Evolutionary conservation across 768 basidiomycete species (phyloP).

Genomic region (Antrodiella citrinella): DNA sequence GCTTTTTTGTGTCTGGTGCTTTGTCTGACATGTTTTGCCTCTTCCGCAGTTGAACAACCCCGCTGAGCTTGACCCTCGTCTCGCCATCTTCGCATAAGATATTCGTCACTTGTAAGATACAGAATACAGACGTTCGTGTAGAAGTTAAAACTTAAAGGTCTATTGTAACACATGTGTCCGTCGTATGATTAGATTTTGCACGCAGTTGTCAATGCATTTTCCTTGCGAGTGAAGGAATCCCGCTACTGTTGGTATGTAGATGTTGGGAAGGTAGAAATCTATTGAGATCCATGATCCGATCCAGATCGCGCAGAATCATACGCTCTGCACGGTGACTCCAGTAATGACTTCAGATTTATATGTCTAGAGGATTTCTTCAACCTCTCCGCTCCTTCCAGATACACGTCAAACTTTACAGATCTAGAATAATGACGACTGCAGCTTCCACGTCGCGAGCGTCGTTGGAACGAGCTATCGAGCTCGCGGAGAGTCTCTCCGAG

Average conservation of each 20-base stretch:
- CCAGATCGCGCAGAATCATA: too few species aligned
- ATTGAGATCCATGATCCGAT: too few species aligned
- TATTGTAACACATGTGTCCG: not conserved
- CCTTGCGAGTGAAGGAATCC: too few species aligned
- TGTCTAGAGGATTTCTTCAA: not conserved
- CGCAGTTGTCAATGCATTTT: not conserved
- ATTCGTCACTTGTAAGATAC: not conserved
- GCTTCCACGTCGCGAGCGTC: not conserved
- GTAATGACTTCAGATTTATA: not conserved
- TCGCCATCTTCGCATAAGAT: slow-evolving; percentile 63
- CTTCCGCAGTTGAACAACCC: slow-evolving; percentile 59
- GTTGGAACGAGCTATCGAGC: slow-evolving; percentile 29
- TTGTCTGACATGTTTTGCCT: slow-evolving; percentile 3
- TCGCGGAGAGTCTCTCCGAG: slow-evolving; percentile 44
- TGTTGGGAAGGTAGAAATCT: too few species aligned
- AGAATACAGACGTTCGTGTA: too few species aligned
- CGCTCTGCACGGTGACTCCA: too few species aligned
- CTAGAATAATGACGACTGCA: not conserved
- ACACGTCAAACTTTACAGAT: not conserved
- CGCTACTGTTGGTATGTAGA: too few species aligned
- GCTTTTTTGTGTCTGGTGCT: slow-evolving; percentile 1
- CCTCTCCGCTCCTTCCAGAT: not conserved
- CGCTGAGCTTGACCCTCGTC: slow-evolving; percentile 50
- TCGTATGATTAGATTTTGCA: not conserved
- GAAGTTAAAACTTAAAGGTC: too few species aligned